Conservation (phyloP, 2,329 filamentous ascomycete species). For the Pseudomassariella vexata region DNA sequence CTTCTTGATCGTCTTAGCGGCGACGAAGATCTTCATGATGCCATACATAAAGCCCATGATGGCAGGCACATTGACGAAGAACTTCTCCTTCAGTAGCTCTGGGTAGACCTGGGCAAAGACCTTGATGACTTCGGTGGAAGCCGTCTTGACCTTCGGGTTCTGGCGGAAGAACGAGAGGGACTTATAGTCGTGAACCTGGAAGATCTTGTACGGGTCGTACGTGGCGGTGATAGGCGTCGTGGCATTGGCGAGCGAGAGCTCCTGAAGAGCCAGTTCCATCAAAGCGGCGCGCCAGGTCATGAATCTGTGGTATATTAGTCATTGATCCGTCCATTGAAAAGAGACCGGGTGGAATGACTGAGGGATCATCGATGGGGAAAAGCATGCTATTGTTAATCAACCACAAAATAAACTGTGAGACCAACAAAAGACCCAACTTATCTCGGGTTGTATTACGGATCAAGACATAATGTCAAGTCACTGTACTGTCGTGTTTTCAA, state of each 20-base stretch:
- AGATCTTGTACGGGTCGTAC: slow-evolving; percentile 81
- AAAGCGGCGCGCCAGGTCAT: slow-evolving; percentile 83
- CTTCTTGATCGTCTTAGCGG: slow-evolving; percentile 69
- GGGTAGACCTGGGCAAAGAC: slow-evolving; percentile 80
- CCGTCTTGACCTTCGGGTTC: slow-evolving; percentile 69
- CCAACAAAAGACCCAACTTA: no score
- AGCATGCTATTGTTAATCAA: no score
- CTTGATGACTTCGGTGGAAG: slow-evolving; percentile 74
- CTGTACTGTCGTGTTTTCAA: no score
- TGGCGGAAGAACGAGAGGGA: slow-evolving; percentile 81
- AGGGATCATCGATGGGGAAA: no score
- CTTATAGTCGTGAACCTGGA: slow-evolving; percentile 91
- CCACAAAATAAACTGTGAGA: no score
- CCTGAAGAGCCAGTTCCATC: slow-evolving; percentile 79
- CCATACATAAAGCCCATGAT: slow-evolving; percentile 86
- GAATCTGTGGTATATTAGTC: slow-evolving; percentile 53
- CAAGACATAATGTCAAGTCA: no score
- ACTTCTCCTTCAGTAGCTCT: slow-evolving; percentile 84
- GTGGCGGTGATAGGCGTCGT: slow-evolving; percentile 67
- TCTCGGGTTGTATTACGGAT: no score
- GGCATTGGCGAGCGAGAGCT: slow-evolving; percentile 65
- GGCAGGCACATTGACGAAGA: slow-evolving; percentile 88
- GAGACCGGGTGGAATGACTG: no score
- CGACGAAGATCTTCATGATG: slow-evolving; percentile 70
- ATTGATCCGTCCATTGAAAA: no score